A percentile compares a stretch with the other conserved stretches of the same genome.
phyloP scores from a whole-genome alignment of 768 basidiomycete species.

The Mycena albidolilacea region DNA sequence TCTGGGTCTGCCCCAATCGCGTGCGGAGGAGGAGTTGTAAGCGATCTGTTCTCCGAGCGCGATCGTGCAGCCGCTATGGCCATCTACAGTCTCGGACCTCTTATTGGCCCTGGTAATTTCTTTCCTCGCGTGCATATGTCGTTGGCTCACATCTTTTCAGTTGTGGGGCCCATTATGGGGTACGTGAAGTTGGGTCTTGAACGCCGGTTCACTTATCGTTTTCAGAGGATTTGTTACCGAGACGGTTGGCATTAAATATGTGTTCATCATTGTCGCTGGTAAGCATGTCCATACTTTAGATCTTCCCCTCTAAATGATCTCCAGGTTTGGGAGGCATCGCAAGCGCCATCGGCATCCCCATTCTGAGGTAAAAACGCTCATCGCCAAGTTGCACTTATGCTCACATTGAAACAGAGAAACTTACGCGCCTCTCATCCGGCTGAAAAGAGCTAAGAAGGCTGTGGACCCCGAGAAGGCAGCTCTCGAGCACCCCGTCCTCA shows the following conservation, averaged over 20 bases:
- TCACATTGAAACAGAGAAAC: slow-evolving; percentile 58
- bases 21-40: slow-evolving; percentile 65
- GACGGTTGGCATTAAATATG: slow-evolving; percentile 63
- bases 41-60: slow-evolving; percentile 68
- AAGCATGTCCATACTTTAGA: neutral
- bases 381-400: neutral
- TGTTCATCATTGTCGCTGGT: slow-evolving; percentile 62
- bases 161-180: slow-evolving; percentile 66
- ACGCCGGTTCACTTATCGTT: neutral
- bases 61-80: slow-evolving; percentile 77
- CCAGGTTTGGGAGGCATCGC: slow-evolving; percentile 44
- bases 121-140: slow-evolving; percentile 41
- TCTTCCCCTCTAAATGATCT: neutral
- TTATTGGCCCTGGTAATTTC: slow-evolving; percentile 54
- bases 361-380: slow-evolving; percentile 47
- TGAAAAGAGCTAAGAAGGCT: slow-evolving; percentile 47
- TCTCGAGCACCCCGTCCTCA: slow-evolving; percentile 42
- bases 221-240: slow-evolving; percentile 62
- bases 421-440: slow-evolving; percentile 68
- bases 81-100: slow-evolving; percentile 65
- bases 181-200: neutral
- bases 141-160: slow-evolving; percentile 42
- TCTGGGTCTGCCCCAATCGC: slow-evolving; percentile 69
- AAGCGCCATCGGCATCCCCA: slow-evolving; percentile 57
- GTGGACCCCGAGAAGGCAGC: slow-evolving; percentile 55